phyloP scores from a whole-genome alignment of 768 basidiomycete species.

The Phlebiopsis gigantea region DNA sequence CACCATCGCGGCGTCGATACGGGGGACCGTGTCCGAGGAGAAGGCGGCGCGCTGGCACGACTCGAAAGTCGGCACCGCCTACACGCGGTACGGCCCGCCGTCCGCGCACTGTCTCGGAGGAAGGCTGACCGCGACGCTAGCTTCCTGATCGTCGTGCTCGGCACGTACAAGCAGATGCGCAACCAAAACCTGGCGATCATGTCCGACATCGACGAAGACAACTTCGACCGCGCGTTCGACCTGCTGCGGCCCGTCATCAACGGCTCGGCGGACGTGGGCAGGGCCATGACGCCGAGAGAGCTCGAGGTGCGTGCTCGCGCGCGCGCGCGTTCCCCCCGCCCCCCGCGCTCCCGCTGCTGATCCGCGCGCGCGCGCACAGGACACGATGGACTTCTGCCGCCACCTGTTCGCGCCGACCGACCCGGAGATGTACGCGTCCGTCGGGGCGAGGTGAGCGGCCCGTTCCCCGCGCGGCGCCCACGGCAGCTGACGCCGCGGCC shows the following conservation, averaged over 20 bases:
- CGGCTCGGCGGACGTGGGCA: constrained; percentile 67
- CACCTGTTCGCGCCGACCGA: constrained; percentile 52
- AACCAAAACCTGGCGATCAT: constrained; percentile 48
- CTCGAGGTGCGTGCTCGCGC: background rate
- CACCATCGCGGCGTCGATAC: constrained; percentile 38
- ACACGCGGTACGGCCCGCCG: constrained; percentile 32
- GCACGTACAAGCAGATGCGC: constrained; percentile 62
- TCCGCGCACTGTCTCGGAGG: background rate
- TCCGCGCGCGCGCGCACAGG: constrained; percentile 36
- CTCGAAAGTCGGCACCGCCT: constrained; percentile 32
- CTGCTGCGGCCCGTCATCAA: constrained; percentile 66
- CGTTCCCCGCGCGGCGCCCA: too few relatives aligned
- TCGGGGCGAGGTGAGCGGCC: constrained; percentile 2
- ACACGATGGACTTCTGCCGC: constrained; percentile 67
- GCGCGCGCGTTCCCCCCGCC: too few relatives aligned
- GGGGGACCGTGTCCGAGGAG: constrained; percentile 34
- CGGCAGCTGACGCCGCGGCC: too few relatives aligned
- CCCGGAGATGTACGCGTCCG: constrained; percentile 7
- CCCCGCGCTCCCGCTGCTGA: too few relatives aligned
- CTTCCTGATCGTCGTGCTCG: constrained; percentile 61
- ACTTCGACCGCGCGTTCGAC: constrained; percentile 58
- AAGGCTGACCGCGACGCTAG: constrained; percentile 22
- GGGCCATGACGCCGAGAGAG: constrained; percentile 47
- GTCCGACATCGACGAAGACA: constrained; percentile 58
- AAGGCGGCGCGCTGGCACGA: constrained; percentile 35